phyloP scores from a whole-genome alignment of 1,284 basidiomycete genomes.

The Ceratobasidium sp. region DNA sequence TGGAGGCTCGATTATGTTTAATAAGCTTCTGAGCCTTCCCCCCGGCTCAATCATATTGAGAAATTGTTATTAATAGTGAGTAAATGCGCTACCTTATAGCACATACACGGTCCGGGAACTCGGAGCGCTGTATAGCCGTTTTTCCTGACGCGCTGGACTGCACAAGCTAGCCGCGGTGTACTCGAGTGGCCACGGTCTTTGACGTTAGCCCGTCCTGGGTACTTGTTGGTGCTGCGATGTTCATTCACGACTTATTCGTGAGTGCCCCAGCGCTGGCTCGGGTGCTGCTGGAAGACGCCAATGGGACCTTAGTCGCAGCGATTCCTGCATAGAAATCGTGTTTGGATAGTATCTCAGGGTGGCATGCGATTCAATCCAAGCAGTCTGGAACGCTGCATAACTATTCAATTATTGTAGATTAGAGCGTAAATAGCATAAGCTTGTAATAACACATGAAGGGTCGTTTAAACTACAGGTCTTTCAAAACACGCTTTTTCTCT shows the following conservation, averaged over 20 bases:
- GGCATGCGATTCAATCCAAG: too few species aligned
- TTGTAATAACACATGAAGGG: too few species aligned
- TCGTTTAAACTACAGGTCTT: too few species aligned
- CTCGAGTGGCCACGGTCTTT: constrained; percentile 41
- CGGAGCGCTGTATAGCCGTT: constrained; percentile 39
- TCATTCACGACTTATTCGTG: constrained; percentile 44
- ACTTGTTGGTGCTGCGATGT: constrained; percentile 35
- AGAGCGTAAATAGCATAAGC: too few species aligned
- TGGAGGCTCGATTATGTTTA: constrained; percentile 2
- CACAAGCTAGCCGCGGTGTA: constrained; percentile 38
- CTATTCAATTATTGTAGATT: too few species aligned
- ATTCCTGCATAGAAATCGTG: too few species aligned
- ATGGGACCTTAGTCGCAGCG: too few species aligned
- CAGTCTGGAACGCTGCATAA: too few species aligned
- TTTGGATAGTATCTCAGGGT: too few species aligned
- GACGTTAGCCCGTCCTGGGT: constrained; percentile 31
- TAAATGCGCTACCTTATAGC: neutral
- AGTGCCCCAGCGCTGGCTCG: constrained; percentile 46
- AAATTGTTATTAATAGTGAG: neutral
- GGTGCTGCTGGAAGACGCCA: too few species aligned
- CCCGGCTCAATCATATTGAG: constrained; percentile 37
- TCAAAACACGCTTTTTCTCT: too few species aligned
- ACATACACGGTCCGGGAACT: constrained; percentile 39
- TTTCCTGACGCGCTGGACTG: too few species aligned
- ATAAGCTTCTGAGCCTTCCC: constrained; percentile 25